Evolutionary conservation across 2,329 filamentous ascomycete species (phyloP), one percentile per base, ranked within the genome.

Genomic region (Fusarium circinatum): DNA sequence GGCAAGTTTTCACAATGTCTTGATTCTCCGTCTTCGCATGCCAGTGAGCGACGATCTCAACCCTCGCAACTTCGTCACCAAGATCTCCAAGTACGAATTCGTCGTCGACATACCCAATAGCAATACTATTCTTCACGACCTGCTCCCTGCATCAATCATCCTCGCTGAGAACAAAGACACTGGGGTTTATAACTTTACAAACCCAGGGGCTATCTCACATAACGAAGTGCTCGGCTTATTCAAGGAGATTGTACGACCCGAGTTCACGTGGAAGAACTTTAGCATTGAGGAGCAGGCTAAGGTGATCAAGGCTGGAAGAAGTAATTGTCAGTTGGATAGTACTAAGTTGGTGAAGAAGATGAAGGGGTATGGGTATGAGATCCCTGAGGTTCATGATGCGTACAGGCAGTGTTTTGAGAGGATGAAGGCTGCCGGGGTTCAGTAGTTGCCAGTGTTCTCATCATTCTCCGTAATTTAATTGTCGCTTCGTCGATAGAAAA

Each of bases 121-220:
- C 81, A 91, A 92, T 84, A 90, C 89, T 49, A 89, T 93, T 75
- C 86, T 93, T 49, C 85, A 87, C 71, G 89, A 92, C 76, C 87
- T 93, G 54, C 85, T 93, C 26, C 91, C 91, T 17, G 86, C 87
- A 18, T 87, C 89, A 5, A 85, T 92, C 69, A 79, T 90, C 51
- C 82, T 92, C 73, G 88, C 90, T 34, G 88, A 91, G 79, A 85
- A 91, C 81, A 82, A 84, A 45, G 90, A 92, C 47, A 88, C 86
- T 3, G 91, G 91, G 24, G 84, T 93, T 74, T 92, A 90, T 82
- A 93, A 93, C 83, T 92, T 92, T 80, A 92, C 90, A 68, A 93
- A 92, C 82, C 91, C 91, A 1, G 91, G 90, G 18, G 89, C 89
- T 71, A 92, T 93, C 79, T 91, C 89, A n/a, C 90, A 92, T 82